These are phyloP conservation scores for Sporothrix phasma DNA, from an alignment of 2,329 filamentous ascomycete species.

Conservation along the genomic window DNA sequence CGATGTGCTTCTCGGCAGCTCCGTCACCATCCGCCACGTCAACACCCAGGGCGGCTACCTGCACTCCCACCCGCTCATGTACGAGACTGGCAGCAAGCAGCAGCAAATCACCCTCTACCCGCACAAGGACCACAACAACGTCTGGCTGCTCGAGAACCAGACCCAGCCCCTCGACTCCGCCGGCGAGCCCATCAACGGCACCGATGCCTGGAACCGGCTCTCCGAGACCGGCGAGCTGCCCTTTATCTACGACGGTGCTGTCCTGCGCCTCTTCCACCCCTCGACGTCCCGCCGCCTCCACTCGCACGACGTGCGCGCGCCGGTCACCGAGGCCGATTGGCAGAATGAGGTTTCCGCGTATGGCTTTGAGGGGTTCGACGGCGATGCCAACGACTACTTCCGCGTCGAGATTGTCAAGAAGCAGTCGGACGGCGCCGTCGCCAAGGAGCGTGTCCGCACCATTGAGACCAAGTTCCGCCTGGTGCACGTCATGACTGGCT, in stretches of 20 bases:
- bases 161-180: conserved; percentile 75
- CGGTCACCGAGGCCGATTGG: conserved; percentile 82
- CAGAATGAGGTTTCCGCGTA: conserved; percentile 96
- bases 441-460: conserved; percentile 78
- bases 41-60: conserved; percentile 98
- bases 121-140: conserved; percentile 97
- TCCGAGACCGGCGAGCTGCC: conserved; percentile 39
- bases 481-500: conserved; percentile 93
- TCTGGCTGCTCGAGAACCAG: conserved; percentile 91
- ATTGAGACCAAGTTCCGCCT: conserved; percentile 96
- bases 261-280: conserved; percentile 74
- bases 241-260: conserved; percentile 68
- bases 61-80: conserved; percentile 96
- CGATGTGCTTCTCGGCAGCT: conserved; percentile 82
- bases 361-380: conserved; percentile 91
- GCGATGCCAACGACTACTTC: conserved; percentile 95
- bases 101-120: conserved; percentile 97
- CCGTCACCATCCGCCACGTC: conserved; percentile 77
- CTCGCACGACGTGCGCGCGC: conserved; percentile 86
- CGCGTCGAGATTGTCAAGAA: conserved; percentile 88
- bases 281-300: conserved; percentile 82
- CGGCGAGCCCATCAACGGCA: conserved; percentile 69
- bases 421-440: conserved; percentile 65
- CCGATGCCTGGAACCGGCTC: conserved; percentile 71
- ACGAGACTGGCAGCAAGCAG: conserved; percentile 93